Conservation (phyloP, 495 filamentous ascomycete genomes). For the Lasiosphaeria ovina region DNA sequence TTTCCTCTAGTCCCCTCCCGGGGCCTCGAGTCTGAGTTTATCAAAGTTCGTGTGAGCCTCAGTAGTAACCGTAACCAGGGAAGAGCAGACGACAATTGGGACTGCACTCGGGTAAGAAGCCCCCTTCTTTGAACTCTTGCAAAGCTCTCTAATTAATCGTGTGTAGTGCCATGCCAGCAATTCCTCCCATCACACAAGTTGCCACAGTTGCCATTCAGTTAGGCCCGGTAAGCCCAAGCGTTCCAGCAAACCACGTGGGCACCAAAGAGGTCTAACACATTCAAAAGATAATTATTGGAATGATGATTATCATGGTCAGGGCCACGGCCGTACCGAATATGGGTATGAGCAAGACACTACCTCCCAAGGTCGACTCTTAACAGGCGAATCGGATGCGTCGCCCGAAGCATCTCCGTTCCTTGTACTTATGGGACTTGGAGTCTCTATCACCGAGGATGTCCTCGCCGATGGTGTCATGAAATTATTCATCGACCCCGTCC, state of each 20-base stretch:
- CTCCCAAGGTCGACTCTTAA: slow-evolving; percentile 41
- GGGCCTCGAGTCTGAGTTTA: slow-evolving; percentile 43
- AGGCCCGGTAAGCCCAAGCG: slow-evolving; percentile 59
- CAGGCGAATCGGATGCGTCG: slow-evolving; percentile 78
- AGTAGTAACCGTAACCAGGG: slow-evolving; percentile 56
- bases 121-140: background rate
- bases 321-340: slow-evolving; percentile 6
- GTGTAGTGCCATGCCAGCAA: slow-evolving; percentile 69
- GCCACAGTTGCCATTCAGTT: slow-evolving; percentile 72
- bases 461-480: slow-evolving; percentile 78
- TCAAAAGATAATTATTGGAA: background rate
- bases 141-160: background rate
- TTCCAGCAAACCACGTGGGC: slow-evolving; percentile 9
- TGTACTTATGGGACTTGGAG: slow-evolving; percentile 71
- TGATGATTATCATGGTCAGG: slow-evolving; percentile 23
- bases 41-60: slow-evolving; percentile 59
- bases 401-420: slow-evolving; percentile 80
- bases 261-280: too few relatives aligned
- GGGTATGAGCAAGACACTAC: background rate
- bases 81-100: slow-evolving; percentile 71
- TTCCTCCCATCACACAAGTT: slow-evolving; percentile 65
- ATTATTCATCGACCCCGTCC: slow-evolving; percentile 57
- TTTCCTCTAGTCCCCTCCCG: slow-evolving; percentile 32
- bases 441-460: slow-evolving; percentile 71
- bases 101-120: slow-evolving; percentile 59